Percentiles rank a stretch among this genome's conserved stretches.
phyloP scores from a whole-genome alignment of 768 basidiomycete species.

The Agrocybe chaxingu region DNA sequence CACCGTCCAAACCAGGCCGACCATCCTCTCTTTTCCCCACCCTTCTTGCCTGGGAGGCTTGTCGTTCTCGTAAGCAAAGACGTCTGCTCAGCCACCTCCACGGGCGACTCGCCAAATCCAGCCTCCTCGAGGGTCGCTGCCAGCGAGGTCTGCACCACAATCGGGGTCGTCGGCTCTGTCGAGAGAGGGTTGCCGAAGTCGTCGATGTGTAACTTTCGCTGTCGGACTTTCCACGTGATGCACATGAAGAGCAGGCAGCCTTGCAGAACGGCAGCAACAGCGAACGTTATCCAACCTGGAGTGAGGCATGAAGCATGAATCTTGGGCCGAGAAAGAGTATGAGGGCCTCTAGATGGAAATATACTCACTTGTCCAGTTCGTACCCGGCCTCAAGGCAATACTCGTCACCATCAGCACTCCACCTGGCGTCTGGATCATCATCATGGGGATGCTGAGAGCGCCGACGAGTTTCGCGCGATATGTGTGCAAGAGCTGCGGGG shows the following conservation, averaged over 20 bases:
- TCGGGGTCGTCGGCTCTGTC: conserved; percentile 6
- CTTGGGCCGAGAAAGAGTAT: not conserved
- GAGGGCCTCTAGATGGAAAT: not conserved
- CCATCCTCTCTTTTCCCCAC: conserved; percentile 4
- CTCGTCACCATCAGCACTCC: conserved; percentile 83
- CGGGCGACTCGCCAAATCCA: not conserved
- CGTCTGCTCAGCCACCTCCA: conserved; percentile 8
- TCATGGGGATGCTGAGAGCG: conserved; percentile 91
- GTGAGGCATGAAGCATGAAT: not conserved
- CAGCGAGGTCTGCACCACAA: conserved; percentile 3
- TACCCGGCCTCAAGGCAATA: conserved; percentile 75
- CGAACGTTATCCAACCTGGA: conserved; percentile 77
- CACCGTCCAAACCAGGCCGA: conserved; percentile 14
- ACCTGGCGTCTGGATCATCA: conserved; percentile 92
- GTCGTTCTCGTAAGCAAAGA: conserved; percentile 10
- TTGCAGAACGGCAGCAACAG: conserved; percentile 83
- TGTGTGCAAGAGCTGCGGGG: conserved; percentile 82
- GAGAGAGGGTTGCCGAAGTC: conserved; percentile 74
- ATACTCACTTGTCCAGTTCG: conserved; percentile 77
- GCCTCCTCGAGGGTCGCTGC: conserved; percentile 12
- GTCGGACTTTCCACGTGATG: conserved; percentile 78
- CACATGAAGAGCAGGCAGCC: conserved; percentile 82
- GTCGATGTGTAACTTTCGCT: conserved; percentile 71
- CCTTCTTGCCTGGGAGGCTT: not conserved
- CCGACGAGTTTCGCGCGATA: conserved; percentile 81